Conservation (phyloP, 2,329 filamentous ascomycete genomes). For the Calonectria pteridis region DNA sequence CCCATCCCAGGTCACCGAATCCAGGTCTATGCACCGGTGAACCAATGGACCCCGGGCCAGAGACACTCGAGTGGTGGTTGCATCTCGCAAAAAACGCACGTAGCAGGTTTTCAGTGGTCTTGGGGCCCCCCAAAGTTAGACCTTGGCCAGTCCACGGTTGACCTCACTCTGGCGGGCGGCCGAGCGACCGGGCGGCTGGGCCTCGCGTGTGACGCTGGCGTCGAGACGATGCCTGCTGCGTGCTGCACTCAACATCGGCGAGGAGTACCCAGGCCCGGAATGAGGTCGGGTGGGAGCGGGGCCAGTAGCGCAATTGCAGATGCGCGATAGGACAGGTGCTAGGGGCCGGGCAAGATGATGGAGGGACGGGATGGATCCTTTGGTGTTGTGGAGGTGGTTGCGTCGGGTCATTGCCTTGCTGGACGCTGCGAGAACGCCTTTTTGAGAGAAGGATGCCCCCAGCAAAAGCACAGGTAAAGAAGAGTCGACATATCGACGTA, state of each 20-base stretch:
- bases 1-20: constrained; percentile 15
- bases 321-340: constrained; percentile 15
- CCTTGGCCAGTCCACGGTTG: constrained; percentile 12
- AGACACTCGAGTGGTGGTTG: constrained; percentile 18
- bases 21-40: neutral
- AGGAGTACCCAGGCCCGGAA: constrained; percentile 29
- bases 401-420: constrained; percentile 16
- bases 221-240: constrained; percentile 17
- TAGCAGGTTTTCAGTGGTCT: constrained; percentile 23
- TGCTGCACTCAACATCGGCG: constrained; percentile 28
- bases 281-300: constrained; percentile 32
- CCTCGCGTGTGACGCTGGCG: constrained; percentile 23
- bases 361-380: constrained; percentile 26
- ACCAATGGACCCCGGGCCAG: neutral
- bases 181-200: constrained; percentile 15
- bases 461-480: neutral
- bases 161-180: constrained; percentile 12
- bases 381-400: constrained; percentile 24
- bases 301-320: constrained; percentile 19
- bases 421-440: constrained; percentile 2
- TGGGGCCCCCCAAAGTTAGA: neutral
- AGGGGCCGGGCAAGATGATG: constrained; percentile 11
- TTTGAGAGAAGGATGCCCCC: constrained; percentile 1
- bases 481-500: neutral
- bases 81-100: constrained; percentile 15